Conservation (phyloP, 805 yeast species). For the Metschnikowia proteae region DNA sequence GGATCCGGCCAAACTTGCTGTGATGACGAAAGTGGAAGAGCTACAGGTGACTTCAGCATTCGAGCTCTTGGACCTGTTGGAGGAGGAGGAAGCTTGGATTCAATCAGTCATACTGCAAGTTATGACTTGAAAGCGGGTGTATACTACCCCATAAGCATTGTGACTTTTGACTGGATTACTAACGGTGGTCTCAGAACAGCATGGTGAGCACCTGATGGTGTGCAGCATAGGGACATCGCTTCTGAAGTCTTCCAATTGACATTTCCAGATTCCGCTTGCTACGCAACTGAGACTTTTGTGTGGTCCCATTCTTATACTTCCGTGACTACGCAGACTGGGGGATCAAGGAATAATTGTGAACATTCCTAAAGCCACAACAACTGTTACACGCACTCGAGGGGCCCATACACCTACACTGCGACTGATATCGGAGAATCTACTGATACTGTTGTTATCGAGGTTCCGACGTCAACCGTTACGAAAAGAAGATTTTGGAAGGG, state of each 20-base stretch:
- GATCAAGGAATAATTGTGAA: constrained; percentile 6
- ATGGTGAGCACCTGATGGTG: constrained; percentile 3
- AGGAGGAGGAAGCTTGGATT: constrained; percentile 5
- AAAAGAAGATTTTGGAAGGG: constrained; percentile 12
- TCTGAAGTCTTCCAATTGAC: constrained; percentile 8
- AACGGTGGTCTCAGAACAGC: constrained; percentile 12
- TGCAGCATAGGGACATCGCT: constrained; percentile 5
- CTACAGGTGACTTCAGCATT: constrained; percentile 11
- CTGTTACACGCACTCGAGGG: constrained; percentile 9
- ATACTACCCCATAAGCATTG: constrained; percentile 15
- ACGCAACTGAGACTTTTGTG: constrained; percentile 2
- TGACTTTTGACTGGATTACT: constrained; percentile 16
- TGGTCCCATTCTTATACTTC: constrained; percentile 7
- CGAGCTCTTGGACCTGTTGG: constrained; percentile 12
- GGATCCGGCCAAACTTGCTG: constrained; percentile 15
- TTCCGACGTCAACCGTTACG: constrained; percentile 9
- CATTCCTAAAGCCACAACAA: constrained; percentile 12
- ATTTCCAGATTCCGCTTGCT: constrained; percentile 5
- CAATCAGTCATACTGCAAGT: constrained; percentile 7
- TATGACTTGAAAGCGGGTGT: constrained; percentile 10
- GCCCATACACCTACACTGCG: constrained; percentile 7
- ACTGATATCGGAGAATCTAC: constrained; percentile 3
- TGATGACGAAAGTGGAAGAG: constrained; percentile 13
- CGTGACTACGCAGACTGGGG: constrained; percentile 3
- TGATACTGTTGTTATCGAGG: constrained; percentile 13